Base-by-base conservation (phyloP, 192 early-diverging fungal species). In the Chytriomyces sp. region DNA sequence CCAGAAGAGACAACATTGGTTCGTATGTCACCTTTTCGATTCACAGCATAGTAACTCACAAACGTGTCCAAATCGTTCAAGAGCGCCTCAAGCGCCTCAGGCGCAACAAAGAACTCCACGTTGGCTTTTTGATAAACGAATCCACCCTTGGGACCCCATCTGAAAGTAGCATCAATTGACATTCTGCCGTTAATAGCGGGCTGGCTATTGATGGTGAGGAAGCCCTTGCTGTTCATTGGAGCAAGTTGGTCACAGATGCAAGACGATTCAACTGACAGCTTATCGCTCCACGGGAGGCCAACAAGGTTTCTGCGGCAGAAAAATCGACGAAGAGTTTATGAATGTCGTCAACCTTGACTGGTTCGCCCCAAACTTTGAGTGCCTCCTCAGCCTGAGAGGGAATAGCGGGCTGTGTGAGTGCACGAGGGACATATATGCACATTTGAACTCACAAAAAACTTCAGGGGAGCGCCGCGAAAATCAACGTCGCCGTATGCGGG, bases 81-180 rank as follows among this genome's bases (percentile, higher is more conserved):
- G 49, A 98, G 78, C 17, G 64, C 77, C 25, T 90, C 84, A 54
- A 98, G 75, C 26, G 77, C 76, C 38, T 80, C 86, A 10, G 93
- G 90, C 22, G 90, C 81, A 14, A 95, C 88, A 76, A 98, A 98
- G 83, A 98, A 98, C 84, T 98, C 96, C 49, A 98, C 85, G 71
- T 98, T 96, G 2, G 94, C 92, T 77, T 97, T 97, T 76, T 98
- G 93, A 84, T 93, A 98, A 30, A 96, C 94, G 69, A 91, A 98
- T 37, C 96, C 96, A 77, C 95, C 92, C 74, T 92, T 89, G 40
- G 96, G 96, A 53, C 96, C 96, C 96, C 96, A 98, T 52, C 96
- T 95, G 82, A 86, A 90, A 25, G 82, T 73, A 61, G 88, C 83
- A 81, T 98, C 89, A 59, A 80, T 82, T 38, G 92, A 94, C 59